phyloP scores from a whole-genome alignment of 164 flowering plant species.

The Magnolia sinica region DNA sequence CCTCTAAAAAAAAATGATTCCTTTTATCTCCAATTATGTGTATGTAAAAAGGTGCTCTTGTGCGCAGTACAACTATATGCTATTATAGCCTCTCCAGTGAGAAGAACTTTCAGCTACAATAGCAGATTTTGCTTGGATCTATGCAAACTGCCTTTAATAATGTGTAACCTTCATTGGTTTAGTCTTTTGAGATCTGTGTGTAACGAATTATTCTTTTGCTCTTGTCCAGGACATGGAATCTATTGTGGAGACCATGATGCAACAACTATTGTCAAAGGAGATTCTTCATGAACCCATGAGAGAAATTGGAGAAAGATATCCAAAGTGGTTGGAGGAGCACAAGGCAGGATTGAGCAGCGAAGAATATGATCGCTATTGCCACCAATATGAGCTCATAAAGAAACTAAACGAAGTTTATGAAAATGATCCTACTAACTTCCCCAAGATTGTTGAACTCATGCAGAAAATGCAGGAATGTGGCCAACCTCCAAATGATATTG shows the following conservation, averaged over 20 bases:
- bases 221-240: conserved; percentile 87
- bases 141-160: neutral
- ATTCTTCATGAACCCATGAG: conserved; percentile 97
- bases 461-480: conserved; percentile 99
- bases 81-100: too few relatives aligned
- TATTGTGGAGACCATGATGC: conserved; percentile 98
- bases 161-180: neutral
- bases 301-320: conserved; percentile 94
- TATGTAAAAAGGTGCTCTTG: too few relatives aligned
- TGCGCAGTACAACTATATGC: too few relatives aligned
- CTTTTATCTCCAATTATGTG: too few relatives aligned
- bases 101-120: too few relatives aligned
- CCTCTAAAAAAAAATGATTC: too few relatives aligned
- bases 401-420: conserved; percentile 78
- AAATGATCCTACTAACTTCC: conserved; percentile 66
- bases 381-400: conserved; percentile 66
- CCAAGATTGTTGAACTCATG: conserved; percentile 90
- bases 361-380: conserved; percentile 65
- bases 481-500: conserved; percentile 94
- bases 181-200: neutral
- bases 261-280: conserved; percentile 92
- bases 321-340: conserved; percentile 90
- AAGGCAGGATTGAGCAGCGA: conserved; percentile 57
- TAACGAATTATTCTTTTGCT: conserved; percentile 5
- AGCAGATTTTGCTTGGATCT: neutral